phyloP scores from a whole-genome alignment of 768 basidiomycete genomes.

The Lanmaoa pseudosensibilis region DNA sequence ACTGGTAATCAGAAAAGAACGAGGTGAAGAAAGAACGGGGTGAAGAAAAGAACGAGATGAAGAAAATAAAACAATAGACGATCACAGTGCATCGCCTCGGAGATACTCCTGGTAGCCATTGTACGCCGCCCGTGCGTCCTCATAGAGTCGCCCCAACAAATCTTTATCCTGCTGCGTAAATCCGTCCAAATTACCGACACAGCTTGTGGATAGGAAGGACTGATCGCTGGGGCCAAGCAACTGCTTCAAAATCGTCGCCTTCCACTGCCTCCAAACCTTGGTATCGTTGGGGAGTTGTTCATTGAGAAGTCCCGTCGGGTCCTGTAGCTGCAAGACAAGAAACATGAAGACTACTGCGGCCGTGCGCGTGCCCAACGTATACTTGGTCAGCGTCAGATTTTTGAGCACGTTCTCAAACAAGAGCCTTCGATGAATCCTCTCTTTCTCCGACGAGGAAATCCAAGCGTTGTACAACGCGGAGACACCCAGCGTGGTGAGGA shows the following conservation, averaged over 20 bases:
- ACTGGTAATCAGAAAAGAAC: neutral
- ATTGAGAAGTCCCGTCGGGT: slow-evolving; percentile 12
- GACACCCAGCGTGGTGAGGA: slow-evolving; percentile 26
- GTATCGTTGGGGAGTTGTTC: slow-evolving; percentile 23
- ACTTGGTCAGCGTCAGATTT: slow-evolving; percentile 14
- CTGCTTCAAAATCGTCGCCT: slow-evolving; percentile 8
- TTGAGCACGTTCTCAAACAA: slow-evolving; percentile 12
- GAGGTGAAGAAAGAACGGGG: neutral
- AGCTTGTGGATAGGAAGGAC: neutral
- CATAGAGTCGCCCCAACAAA: slow-evolving; percentile 9
- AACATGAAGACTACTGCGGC: slow-evolving; percentile 17
- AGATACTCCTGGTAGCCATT: slow-evolving; percentile 1
- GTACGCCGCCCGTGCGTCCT: slow-evolving; percentile 13
- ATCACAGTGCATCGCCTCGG: no score
- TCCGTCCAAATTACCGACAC: neutral
- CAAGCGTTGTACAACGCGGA: slow-evolving; percentile 26
- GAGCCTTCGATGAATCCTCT: slow-evolving; percentile 12
- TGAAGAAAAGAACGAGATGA: no score
- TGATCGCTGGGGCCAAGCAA: neutral
- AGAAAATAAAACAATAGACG: no score
- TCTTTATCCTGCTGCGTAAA: slow-evolving; percentile 11
- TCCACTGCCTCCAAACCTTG: slow-evolving; percentile 22
- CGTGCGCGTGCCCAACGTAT: slow-evolving; percentile 17
- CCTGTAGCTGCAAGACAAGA: slow-evolving; percentile 9
- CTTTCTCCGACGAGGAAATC: slow-evolving; percentile 33